Percentiles rank a stretch among this genome's conserved stretches.
Conservation (phyloP, 768 basidiomycete species). For the Megacollybia marginata region DNA sequence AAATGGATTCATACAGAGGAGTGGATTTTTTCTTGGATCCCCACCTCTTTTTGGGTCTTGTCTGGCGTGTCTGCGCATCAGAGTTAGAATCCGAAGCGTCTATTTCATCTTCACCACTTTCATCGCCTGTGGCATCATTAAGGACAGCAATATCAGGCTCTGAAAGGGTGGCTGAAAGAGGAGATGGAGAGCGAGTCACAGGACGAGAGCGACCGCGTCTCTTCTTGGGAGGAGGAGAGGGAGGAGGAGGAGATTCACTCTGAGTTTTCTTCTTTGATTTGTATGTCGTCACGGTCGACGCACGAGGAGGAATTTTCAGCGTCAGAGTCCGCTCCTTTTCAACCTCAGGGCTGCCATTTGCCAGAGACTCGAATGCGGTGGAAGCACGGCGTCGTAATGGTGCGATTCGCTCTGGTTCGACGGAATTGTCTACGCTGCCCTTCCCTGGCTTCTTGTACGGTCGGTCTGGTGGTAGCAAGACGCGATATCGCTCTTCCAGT, state of each 20-base stretch:
- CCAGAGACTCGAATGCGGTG: not conserved
- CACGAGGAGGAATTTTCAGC: not conserved
- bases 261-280: too few species aligned
- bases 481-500: slow-evolving; percentile 67
- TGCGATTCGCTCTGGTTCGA: not conserved
- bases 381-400: not conserved
- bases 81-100: not conserved
- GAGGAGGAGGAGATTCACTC: not conserved
- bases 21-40: not conserved
- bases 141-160: slow-evolving; percentile 1
- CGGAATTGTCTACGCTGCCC: slow-evolving; percentile 2
- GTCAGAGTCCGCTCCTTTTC: not conserved
- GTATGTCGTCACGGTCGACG: too few species aligned
- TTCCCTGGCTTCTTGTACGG: slow-evolving; percentile 22
- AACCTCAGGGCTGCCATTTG: not conserved
- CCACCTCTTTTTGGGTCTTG: not conserved
- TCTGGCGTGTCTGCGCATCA: not conserved
- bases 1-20: not conserved
- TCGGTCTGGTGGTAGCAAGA: slow-evolving; percentile 65
- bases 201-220: not conserved
- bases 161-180: not conserved
- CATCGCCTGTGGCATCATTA: not conserved
- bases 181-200: not conserved
- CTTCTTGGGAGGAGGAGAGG: not conserved
- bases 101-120: not conserved